These are phyloP conservation scores for Saussurea involucrata DNA, from an alignment of 129 eudicot species.

Conservation along the genomic window DNA sequence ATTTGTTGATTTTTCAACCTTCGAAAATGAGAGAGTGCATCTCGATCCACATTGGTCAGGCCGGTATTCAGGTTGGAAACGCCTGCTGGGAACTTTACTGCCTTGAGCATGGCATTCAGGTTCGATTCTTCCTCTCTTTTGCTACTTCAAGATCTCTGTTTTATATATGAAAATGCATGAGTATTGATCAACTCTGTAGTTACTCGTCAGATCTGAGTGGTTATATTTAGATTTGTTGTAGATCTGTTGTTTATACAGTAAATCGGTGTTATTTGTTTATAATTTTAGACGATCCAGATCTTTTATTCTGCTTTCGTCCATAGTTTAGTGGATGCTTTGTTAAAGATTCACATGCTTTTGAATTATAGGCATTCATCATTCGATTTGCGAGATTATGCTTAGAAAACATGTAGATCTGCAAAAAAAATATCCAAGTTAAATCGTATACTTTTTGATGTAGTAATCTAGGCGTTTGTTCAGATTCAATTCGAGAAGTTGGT, in stretches of 20 bases:
- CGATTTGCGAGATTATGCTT: not conserved
- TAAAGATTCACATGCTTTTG: not conserved
- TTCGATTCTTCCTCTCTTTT: not conserved
- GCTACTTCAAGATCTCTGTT: not conserved
- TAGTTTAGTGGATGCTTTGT: not conserved
- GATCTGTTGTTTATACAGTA: not conserved
- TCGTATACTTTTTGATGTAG: not conserved
- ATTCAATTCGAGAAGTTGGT: not conserved
- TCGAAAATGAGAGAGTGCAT: slow-evolving; percentile 44
- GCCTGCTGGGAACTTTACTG: slow-evolving; percentile 52
- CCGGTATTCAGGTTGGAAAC: slow-evolving; percentile 48
- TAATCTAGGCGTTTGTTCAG: not conserved
- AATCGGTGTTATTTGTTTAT: not conserved
- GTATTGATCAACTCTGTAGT: not conserved
- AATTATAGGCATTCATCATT: not conserved
- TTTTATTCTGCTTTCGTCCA: not conserved
- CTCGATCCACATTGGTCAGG: slow-evolving; percentile 46
- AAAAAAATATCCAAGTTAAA: no score
- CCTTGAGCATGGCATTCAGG: slow-evolving; percentile 57
- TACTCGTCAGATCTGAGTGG: not conserved
- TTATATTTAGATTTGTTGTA: not conserved
- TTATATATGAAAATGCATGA: not conserved
- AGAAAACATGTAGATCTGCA: not conserved
- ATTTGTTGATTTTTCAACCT: not conserved
- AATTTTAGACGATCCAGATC: not conserved